Evolutionary conservation across 2,329 filamentous ascomycete genomes (phyloP).

Genomic region (Trichoderma koningii): DNA sequence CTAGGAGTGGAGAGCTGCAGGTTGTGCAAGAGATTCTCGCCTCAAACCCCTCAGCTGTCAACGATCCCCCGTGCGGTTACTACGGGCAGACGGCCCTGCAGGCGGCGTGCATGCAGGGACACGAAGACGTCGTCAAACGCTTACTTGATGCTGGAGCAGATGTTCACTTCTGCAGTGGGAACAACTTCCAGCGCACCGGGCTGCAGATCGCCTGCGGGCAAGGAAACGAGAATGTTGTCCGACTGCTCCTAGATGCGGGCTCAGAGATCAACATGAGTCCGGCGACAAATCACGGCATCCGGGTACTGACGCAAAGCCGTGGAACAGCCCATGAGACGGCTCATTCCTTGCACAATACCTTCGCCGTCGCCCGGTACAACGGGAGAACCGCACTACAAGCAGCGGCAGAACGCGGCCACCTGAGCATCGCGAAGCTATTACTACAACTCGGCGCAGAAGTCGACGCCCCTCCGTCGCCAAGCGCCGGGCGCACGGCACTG

Average conservation of each 20-base stretch:
- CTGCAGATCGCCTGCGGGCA: conserved; percentile 43
- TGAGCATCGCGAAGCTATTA: conserved; percentile 22
- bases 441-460: conserved; percentile 39
- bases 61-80: conserved; percentile 39
- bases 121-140: conserved; percentile 33
- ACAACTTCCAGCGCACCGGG: conserved; percentile 43
- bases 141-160: conserved; percentile 35
- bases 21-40: conserved; percentile 35
- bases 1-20: conserved; percentile 37
- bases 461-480: conserved; percentile 31
- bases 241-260: conserved; percentile 17
- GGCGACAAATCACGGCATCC: conserved; percentile 9
- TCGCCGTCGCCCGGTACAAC: conserved; percentile 23
- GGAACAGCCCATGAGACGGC: background rate
- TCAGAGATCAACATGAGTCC: conserved; percentile 19
- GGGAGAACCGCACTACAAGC: conserved; percentile 28
- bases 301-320: background rate
- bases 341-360: background rate
- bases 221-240: conserved; percentile 30
- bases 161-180: conserved; percentile 31
- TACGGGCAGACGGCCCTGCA: conserved; percentile 44
- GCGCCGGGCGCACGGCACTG: conserved; percentile 34
- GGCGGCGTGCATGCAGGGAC: conserved; percentile 38
- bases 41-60: conserved; percentile 35
- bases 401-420: conserved; percentile 25